Percentiles rank a stretch among this genome's conserved stretches.
Conservation (phyloP, 169 alveolate species). For the Toxoplasma gondii region DNA sequence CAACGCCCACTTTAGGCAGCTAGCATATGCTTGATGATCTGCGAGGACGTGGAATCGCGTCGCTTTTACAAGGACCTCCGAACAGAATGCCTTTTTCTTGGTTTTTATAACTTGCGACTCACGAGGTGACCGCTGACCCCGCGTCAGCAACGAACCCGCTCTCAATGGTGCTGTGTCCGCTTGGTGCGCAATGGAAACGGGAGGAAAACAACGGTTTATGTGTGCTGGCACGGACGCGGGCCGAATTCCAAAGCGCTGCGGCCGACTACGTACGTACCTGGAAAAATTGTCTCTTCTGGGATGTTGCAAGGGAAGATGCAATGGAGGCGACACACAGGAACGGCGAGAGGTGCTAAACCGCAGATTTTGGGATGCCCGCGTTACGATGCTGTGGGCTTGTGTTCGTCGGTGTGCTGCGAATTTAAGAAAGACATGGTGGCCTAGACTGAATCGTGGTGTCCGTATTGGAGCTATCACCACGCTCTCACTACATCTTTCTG, state of each 20-base stretch:
- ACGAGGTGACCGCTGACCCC: no score
- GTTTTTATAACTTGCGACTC: no score
- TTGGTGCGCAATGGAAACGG: neutral
- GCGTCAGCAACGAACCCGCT: no score
- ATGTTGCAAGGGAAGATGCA: neutral
- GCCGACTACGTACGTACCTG: neutral
- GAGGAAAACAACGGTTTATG: neutral
- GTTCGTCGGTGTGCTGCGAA: neutral
- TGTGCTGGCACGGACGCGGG: neutral
- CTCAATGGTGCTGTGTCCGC: neutral
- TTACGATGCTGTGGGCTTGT: neutral
- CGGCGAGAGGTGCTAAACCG: neutral
- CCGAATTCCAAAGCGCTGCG: neutral
- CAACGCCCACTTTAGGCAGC: no score
- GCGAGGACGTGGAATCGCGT: no score
- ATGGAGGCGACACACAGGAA: neutral
- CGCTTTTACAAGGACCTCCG: no score
- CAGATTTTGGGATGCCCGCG: neutral
- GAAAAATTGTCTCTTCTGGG: no score
- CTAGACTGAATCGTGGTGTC: conserved; percentile 32
- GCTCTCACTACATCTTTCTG: conserved; percentile 22
- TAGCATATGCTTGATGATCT: no score
- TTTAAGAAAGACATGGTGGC: conserved; percentile 36
- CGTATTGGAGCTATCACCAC: conserved; percentile 42
- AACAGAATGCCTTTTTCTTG: no score